Base-by-base conservation (phyloP, 2,329 filamentous ascomycete species). In the Fusarium austroafricanum region DNA sequence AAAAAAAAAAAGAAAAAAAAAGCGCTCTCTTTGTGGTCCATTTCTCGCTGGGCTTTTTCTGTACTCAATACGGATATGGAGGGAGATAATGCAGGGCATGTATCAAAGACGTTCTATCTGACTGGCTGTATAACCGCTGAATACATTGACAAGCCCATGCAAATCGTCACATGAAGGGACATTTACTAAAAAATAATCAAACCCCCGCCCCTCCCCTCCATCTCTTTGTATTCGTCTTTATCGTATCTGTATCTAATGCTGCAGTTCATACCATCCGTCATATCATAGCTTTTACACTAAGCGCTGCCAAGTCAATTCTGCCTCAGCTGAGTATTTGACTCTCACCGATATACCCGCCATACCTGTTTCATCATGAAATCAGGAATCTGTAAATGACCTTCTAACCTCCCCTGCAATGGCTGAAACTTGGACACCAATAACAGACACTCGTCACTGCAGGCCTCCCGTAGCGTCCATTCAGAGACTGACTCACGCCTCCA, bases 101-200 rank as follows among this genome's bases (percentile, higher is more conserved):
- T 11, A 17, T n/a, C 17, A 37, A 33, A 40, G 35, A 45, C 33
- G 44, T 23, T 33, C 21, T 23, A 21, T 55, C 10, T 47, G 17
- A 49, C 43, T 60, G 56, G 56, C 18, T 18, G 51, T 55, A 52
- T 45, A 60, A 18, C 56, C 56, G 56, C 56, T 40, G 43, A 17
- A 20, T 31, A 23, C 18, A 23, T 26, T 26, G 26, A 26, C 26
- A 26, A 26, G 26, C 3, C 26, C 26, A 26, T 26, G 26, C 26
- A 26, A 26, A 10, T 10, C 26, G 26, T 46, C 44, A 46, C 44
- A 38, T 38, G 31, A 37, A 21, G 28, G 23, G 15, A 23, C 11
- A 47, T 11, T 5, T 47, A 26, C 31, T 47, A 49, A 49, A 38
- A 49, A 49, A 49, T 38, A 49, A 18, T 17, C 29, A 6, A 15